Evolutionary conservation across 305 asterid genomes (phyloP).

Genomic region (Andrographis paniculata): DNA sequence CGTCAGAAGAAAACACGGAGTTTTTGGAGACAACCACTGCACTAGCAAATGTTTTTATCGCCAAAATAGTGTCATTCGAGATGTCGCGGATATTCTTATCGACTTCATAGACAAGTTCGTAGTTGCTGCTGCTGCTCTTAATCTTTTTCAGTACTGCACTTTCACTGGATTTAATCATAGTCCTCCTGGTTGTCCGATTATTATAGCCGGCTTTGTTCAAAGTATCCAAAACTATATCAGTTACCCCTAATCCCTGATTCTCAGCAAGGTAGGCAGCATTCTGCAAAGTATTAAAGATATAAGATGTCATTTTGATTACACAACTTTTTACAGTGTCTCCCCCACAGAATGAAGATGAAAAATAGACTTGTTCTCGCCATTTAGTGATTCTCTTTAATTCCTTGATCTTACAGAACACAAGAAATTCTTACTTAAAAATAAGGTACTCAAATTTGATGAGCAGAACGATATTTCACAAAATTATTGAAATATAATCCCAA

Average conservation of each 20-base stretch:
- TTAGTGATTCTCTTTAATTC: no score
- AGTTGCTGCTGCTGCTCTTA: conserved; percentile 32
- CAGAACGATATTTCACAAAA: no score
- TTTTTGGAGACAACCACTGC: conserved; percentile 44
- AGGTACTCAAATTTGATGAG: no score
- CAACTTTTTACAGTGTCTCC: background rate
- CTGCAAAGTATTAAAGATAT: conserved; percentile 23
- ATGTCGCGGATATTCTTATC: conserved; percentile 41
- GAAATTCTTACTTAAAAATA: no score
- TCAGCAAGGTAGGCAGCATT: conserved; percentile 67
- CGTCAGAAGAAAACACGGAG: conserved; percentile 37
- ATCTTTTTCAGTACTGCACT: conserved; percentile 53
- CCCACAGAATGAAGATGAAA: background rate
- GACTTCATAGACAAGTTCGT: conserved; percentile 55
- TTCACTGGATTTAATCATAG: conserved; percentile 56
- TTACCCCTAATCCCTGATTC: conserved; percentile 55
- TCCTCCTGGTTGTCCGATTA: conserved; percentile 38
- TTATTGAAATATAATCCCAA: no score
- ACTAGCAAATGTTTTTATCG: conserved; percentile 51
- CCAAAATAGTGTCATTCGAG: conserved; percentile 44
- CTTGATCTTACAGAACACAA: no score
- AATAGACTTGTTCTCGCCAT: background rate
- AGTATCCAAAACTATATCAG: conserved; percentile 49
- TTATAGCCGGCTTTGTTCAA: conserved; percentile 42
- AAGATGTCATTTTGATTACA: background rate